Conservation (phyloP, 1,284 basidiomycete species). For the Veloporphyrellus conicus region DNA sequence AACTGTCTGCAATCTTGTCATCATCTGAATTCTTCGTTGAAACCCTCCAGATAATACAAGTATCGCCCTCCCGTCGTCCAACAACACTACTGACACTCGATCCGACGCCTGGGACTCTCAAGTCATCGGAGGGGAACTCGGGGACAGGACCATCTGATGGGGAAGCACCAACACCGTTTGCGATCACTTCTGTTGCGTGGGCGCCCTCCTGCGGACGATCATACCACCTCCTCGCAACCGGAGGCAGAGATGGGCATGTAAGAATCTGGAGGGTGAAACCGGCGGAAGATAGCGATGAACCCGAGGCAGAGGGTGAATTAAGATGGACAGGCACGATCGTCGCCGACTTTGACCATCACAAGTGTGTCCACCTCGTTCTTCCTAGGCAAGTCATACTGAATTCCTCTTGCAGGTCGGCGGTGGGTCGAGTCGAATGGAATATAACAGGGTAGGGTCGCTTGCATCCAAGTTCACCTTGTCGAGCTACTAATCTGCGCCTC, state of each 20-base stretch:
- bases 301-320: conserved; percentile 43
- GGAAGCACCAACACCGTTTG: conserved; percentile 43
- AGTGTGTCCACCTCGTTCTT: conserved; percentile 37
- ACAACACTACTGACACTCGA: conserved; percentile 42
- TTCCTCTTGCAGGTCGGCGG: conserved; percentile 47
- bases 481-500: conserved; percentile 11
- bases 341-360: conserved; percentile 83
- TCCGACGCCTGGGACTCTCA: conserved; percentile 30
- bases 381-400: conserved; percentile 10
- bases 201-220: conserved; percentile 87
- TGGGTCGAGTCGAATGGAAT: conserved; percentile 81
- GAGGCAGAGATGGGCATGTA: conserved; percentile 79
- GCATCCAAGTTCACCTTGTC: too few species aligned
- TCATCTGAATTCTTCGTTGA: conserved; percentile 4
- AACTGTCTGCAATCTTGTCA: background rate
- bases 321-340: conserved; percentile 73
- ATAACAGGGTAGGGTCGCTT: conserved; percentile 73
- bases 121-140: conserved; percentile 12
- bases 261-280: conserved; percentile 82
- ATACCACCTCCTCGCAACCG: conserved; percentile 88
- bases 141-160: conserved; percentile 29
- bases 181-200: conserved; percentile 82
- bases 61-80: conserved; percentile 52
- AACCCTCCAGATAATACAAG: conserved; percentile 51
- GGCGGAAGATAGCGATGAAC: conserved; percentile 39